These are phyloP conservation scores for Tarenaya hassleriana DNA, from an alignment of 345 rosid genomes.

Conservation along the genomic window DNA sequence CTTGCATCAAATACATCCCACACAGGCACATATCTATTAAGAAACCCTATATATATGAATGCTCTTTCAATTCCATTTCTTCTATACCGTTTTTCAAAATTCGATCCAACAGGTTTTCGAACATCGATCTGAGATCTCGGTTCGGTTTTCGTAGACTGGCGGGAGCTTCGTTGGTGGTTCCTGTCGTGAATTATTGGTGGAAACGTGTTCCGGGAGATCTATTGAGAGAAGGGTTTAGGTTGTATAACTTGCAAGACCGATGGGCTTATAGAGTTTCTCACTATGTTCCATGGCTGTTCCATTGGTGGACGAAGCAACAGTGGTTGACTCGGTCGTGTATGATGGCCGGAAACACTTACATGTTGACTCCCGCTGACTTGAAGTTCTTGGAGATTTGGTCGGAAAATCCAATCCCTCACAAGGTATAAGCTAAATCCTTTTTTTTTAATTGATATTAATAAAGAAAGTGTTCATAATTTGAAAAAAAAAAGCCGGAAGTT, in stretches of 20 bases:
- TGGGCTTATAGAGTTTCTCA: conserved; percentile 50
- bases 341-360: conserved; percentile 32
- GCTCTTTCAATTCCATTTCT: too few species aligned
- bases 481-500: too few species aligned
- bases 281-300: conserved; percentile 51
- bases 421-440: conserved; percentile 28
- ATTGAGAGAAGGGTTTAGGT: conserved; percentile 25
- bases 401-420: conserved; percentile 32
- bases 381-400: conserved; percentile 33
- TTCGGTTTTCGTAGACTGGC: conserved; percentile 31
- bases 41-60: too few species aligned
- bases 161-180: conserved; percentile 51
- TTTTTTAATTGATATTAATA: neutral
- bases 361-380: conserved; percentile 35
- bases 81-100: too few species aligned
- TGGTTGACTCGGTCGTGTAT: conserved; percentile 49
- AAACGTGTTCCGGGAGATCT: conserved; percentile 42
- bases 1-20: conserved; percentile 70
- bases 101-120: too few species aligned
- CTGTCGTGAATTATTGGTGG: conserved; percentile 72
- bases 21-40: too few species aligned
- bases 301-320: conserved; percentile 76
- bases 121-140: too few species aligned
- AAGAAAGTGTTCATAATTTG: neutral
- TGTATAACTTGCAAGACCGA: conserved; percentile 29